These are phyloP conservation scores for sorghum (Sorghum bicolor) DNA, from an alignment of 176 grass and related monocot species.

Conservation along the genomic window DNA sequence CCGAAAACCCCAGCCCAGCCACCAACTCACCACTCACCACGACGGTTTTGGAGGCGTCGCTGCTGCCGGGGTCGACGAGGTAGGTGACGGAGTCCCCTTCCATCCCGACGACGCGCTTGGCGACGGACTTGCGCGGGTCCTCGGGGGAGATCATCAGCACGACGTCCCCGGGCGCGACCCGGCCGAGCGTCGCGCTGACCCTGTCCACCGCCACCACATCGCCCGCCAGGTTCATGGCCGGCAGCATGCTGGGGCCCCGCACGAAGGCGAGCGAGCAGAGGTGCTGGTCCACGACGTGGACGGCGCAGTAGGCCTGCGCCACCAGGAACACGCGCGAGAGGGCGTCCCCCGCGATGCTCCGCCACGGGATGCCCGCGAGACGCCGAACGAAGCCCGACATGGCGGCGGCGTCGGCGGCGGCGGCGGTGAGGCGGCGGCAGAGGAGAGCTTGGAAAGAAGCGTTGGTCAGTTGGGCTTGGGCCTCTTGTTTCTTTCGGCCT, in stretches of 20 bases:
- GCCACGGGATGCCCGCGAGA: slow-evolving; percentile 49
- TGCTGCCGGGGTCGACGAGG: slow-evolving; percentile 48
- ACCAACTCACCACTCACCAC: slow-evolving; percentile 41
- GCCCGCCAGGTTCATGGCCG: slow-evolving; percentile 63
- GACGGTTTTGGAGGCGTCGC: slow-evolving; percentile 47
- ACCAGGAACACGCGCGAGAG: slow-evolving; percentile 1
- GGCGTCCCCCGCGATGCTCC: slow-evolving; percentile 24
- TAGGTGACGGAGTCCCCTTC: slow-evolving; percentile 65
- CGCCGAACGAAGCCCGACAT: slow-evolving; percentile 38
- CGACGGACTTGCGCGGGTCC: slow-evolving; percentile 58
- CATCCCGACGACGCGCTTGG: slow-evolving; percentile 67
- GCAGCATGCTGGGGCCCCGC: slow-evolving; percentile 81
- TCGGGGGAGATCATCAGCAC: slow-evolving; percentile 70
- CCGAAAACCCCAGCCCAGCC: not conserved
- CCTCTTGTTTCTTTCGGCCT: not conserved
- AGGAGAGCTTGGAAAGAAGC: not conserved
- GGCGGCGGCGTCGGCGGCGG: slow-evolving; percentile 18
- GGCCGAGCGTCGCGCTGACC: slow-evolving; percentile 33
- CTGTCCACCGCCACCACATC: slow-evolving; percentile 65
- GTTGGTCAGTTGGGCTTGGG: not conserved
- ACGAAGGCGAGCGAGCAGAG: slow-evolving; percentile 23
- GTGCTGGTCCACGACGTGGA: slow-evolving; percentile 46
- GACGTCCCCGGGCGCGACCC: slow-evolving; percentile 53
- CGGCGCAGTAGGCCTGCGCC: slow-evolving; percentile 44
- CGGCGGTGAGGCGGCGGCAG: not conserved